Evolutionary conservation across 306 rosid species (phyloP).

Genomic region (Vigna unguiculata): DNA sequence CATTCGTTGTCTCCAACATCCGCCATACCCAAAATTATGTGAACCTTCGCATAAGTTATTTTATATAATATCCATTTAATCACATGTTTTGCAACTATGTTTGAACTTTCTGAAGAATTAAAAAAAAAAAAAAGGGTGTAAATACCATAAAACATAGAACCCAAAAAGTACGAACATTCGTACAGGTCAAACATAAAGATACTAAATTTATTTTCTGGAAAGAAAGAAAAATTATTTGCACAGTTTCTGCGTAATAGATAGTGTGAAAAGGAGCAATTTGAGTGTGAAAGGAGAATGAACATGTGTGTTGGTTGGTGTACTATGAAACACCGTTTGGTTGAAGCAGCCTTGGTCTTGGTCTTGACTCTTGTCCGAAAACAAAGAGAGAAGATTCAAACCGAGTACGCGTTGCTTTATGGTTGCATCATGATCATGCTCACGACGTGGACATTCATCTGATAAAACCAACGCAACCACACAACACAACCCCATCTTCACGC

Average conservation of each 20-base stretch:
- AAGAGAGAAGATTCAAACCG: conserved; percentile 28
- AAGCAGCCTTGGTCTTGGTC: background rate
- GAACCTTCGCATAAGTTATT: too few relatives aligned
- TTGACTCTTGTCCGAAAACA: background rate
- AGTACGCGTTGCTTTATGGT: background rate
- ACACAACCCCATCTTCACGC: conserved; percentile 1
- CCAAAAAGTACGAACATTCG: background rate
- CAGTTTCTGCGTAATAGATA: background rate
- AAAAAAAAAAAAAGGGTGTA: too few relatives aligned
- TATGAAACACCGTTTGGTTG: background rate
- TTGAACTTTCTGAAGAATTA: too few relatives aligned
- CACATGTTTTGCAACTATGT: too few relatives aligned
- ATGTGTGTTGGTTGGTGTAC: background rate
- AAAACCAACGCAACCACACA: background rate
- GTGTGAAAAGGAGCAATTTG: background rate
- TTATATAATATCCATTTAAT: too few relatives aligned
- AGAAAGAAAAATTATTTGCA: background rate
- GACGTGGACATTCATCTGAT: background rate
- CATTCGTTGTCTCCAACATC: too few relatives aligned
- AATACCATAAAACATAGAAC: too few relatives aligned
- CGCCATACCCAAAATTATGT: too few relatives aligned
- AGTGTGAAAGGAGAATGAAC: background rate
- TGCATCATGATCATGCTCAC: background rate
- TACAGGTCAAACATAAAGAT: background rate
- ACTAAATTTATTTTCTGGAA: background rate